Evolutionary conservation across 495 filamentous ascomycete species (phyloP).

Genomic region (Bryoglossum gracile): DNA sequence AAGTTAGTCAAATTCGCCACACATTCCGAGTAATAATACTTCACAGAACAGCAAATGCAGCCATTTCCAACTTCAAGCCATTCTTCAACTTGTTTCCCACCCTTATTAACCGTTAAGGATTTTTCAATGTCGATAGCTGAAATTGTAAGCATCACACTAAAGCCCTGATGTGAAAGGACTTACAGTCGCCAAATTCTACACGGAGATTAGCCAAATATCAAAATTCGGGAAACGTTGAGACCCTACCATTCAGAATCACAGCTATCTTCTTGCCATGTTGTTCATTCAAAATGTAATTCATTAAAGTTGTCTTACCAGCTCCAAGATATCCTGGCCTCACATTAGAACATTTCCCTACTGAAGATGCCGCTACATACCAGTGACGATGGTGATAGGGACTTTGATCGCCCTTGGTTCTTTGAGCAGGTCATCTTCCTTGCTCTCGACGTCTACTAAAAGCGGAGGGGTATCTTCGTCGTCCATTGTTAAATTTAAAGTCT

Average conservation of each 20-base stretch:
- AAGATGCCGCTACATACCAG: too few species aligned
- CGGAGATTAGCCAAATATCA: background rate
- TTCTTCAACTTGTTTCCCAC: conserved; percentile 79
- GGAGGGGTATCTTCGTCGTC: conserved; percentile 70
- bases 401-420: conserved; percentile 32
- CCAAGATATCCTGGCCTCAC: conserved; percentile 63
- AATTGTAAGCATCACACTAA: background rate
- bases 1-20: conserved; percentile 1
- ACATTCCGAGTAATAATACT: conserved; percentile 42
- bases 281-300: conserved; percentile 92
- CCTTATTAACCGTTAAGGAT: conserved; percentile 78
- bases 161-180: conserved; percentile 24
- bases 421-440: conserved; percentile 36
- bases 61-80: conserved; percentile 96
- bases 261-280: conserved; percentile 96
- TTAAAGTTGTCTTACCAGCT: conserved; percentile 87
- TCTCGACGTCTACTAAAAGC: conserved; percentile 54
- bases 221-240: background rate
- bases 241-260: conserved; percentile 84
- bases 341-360: background rate
- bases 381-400: conserved; percentile 93
- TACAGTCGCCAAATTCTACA: conserved; percentile 91
- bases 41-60: conserved; percentile 97
- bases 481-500: too few species aligned
- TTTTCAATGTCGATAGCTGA: conserved; percentile 90